Evolutionary conservation across 1,139 yeast species (phyloP).

Genomic region (Petasospora fabianii): DNA sequence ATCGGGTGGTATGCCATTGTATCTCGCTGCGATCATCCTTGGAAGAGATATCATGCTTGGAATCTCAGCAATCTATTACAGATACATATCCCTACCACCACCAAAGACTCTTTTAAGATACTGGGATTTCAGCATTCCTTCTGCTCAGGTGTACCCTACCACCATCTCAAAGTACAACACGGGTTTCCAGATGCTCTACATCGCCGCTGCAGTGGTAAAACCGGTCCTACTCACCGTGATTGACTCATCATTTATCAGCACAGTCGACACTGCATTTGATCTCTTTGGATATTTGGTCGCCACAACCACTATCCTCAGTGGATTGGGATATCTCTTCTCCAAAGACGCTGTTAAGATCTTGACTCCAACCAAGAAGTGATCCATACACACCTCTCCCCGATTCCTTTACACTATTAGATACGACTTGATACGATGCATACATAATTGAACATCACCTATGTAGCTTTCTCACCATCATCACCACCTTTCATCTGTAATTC

Average conservation of each 20-base stretch:
- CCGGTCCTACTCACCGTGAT: conserved; percentile 47
- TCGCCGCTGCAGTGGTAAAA: conserved; percentile 68
- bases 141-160: conserved; percentile 91
- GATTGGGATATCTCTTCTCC: conserved; percentile 68
- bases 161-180: conserved; percentile 84
- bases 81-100: conserved; percentile 70
- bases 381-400: too few species aligned
- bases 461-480: not conserved
- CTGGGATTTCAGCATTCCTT: conserved; percentile 76
- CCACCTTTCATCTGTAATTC: conserved; percentile 31
- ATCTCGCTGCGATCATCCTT: conserved; percentile 68
- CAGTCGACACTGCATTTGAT: conserved; percentile 23
- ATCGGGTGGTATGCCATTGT: conserved; percentile 61
- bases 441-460: too few species aligned
- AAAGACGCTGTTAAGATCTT: conserved; percentile 58
- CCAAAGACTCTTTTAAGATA: conserved; percentile 72
- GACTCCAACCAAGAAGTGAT: not conserved
- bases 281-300: conserved; percentile 63
- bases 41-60: conserved; percentile 83
- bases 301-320: conserved; percentile 73
- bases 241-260: conserved; percentile 13
- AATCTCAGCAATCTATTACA: conserved; percentile 66
- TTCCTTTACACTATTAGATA: too few species aligned
- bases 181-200: conserved; percentile 84
- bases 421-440: too few species aligned